Percentiles rank a stretch among this genome's conserved stretches.
These are phyloP conservation scores for Taxawa tesnikishii DNA, from an alignment of 2,329 filamentous ascomycete genomes.

Conservation along the genomic window DNA sequence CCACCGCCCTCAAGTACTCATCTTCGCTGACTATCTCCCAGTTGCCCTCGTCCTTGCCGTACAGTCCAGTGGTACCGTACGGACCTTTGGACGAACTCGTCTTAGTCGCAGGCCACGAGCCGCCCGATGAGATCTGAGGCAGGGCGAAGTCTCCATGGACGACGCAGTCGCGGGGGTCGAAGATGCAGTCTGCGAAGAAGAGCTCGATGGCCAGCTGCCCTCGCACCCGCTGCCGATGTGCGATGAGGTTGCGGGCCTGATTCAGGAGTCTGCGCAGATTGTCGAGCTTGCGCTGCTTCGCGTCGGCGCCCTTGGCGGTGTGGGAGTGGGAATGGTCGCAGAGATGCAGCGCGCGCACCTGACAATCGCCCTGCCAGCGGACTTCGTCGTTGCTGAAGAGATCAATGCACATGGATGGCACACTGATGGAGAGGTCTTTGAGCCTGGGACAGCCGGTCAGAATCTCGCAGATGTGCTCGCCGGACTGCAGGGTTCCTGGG, in stretches of 20 bases:
- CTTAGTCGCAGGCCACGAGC: conserved; percentile 27
- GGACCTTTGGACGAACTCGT: conserved; percentile 32
- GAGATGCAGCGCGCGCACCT: conserved; percentile 36
- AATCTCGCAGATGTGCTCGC: conserved; percentile 36
- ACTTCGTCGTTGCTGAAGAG: conserved; percentile 33
- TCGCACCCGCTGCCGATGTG: conserved; percentile 22
- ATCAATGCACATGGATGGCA: conserved; percentile 34
- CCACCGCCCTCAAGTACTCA: conserved; percentile 19
- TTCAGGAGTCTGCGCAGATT: conserved; percentile 27
- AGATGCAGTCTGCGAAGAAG: conserved; percentile 40
- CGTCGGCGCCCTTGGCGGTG: not conserved
- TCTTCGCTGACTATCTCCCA: conserved; percentile 23
- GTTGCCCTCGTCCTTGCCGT: conserved; percentile 33
- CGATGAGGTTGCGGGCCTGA: conserved; percentile 28
- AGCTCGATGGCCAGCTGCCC: conserved; percentile 33
- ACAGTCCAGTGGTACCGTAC: conserved; percentile 36
- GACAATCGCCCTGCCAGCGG: conserved; percentile 33
- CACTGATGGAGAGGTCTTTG: conserved; percentile 34
- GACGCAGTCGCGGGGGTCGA: conserved; percentile 31
- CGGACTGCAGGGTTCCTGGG: conserved; percentile 27
- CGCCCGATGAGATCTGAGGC: conserved; percentile 26
- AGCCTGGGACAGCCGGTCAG: conserved; percentile 34
- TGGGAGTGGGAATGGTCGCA: conserved; percentile 21
- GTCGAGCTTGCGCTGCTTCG: conserved; percentile 6
- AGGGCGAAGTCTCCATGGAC: conserved; percentile 38